Evolutionary conservation across 805 yeast species (phyloP), one percentile per base, ranked within the genome.

Genomic region (Candida ovalis): DNA sequence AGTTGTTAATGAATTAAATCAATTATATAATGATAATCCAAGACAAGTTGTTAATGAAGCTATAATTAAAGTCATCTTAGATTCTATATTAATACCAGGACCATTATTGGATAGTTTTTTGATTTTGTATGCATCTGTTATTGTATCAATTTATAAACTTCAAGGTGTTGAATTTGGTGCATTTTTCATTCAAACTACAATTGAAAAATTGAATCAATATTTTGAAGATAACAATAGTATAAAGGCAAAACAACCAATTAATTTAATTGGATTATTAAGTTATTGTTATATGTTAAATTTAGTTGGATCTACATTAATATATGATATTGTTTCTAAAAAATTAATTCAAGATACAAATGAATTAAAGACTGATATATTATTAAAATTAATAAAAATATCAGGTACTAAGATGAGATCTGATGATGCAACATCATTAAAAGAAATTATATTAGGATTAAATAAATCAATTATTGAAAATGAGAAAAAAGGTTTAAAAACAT

Each of bases 141-240:
- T 84, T 2, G 83, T 83, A 21, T 84, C 96, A 0, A 64, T 94
- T 22, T 89, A 86, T 68, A 76, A 86, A 51, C 60, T 82, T 19
- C 86, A 87, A 56, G 98, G 99, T 19, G 80, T 83, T 35, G 96
- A 89, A 52, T 86, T 89, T 64, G 97, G 96, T 50, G 99, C 97
- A 0, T 78, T 72, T 56, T 84, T 90, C 50, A 74, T 90, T 30
- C 99, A 94, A 62, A 73, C 80, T 0, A 62, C 87, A 47, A 86
- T 91, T n/a, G 96, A 88, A 51, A 75, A 72, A 47, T 81, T 87
- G 57, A 82, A 84, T 33, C 58, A 58, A 3, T 63, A 58, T 45
- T 70, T 75, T 37, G 61, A 22, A 9, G 13, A 67, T 4, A 65
- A 65, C 4, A 46, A 60, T 2, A 40, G 51, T 2, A 43, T 41